Percentiles rank a stretch among this genome's conserved stretches.
phyloP scores from a whole-genome alignment of 2,329 filamentous ascomycete species.

The Ophiostoma ulmi region DNA sequence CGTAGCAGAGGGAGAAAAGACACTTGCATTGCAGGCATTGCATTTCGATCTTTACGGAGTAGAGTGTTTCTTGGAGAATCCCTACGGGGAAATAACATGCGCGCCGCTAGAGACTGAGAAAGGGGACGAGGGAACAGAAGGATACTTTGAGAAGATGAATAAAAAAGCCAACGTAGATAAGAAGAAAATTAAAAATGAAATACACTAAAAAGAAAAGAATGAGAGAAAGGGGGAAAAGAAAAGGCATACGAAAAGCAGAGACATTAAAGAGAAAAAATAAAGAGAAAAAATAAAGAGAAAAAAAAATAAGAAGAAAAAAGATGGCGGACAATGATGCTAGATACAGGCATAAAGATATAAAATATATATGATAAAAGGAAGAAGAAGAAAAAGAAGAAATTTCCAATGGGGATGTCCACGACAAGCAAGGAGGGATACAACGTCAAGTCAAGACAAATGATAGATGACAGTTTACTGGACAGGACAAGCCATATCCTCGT shows the following conservation, averaged over 20 bases:
- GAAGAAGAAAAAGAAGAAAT: neutral
- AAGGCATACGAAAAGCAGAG: neutral
- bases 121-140: neutral
- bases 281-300: neutral
- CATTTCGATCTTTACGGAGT: neutral
- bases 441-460: neutral
- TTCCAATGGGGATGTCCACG: neutral
- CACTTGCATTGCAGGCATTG: neutral
- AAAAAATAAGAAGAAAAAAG: neutral
- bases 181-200: neutral
- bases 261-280: neutral
- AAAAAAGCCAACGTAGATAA: neutral
- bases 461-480: neutral
- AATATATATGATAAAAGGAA: neutral
- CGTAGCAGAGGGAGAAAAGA: neutral
- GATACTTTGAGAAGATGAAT: neutral
- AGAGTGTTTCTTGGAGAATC: conserved; percentile 11
- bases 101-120: conserved; percentile 11
- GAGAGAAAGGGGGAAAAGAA: neutral
- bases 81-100: conserved; percentile 16
- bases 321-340: neutral
- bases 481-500: too few relatives aligned
- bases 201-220: neutral
- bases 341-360: neutral
- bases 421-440: neutral